These are phyloP conservation scores for Herpetomonas samuelpessoai DNA, from an alignment of 208 protist species.

Conservation along the genomic window DNA sequence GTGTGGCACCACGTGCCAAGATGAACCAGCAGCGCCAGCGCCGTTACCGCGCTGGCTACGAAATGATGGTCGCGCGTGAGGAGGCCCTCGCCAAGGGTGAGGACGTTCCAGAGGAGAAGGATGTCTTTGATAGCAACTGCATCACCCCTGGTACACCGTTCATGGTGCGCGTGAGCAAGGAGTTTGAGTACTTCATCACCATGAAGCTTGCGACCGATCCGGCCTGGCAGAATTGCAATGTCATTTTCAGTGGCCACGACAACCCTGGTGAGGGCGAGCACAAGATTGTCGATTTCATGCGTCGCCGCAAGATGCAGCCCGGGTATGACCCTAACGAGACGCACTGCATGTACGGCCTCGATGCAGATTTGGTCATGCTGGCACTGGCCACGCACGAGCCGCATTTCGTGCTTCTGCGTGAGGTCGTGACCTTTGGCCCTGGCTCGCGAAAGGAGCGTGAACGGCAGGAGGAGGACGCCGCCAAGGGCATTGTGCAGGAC, in stretches of 20 bases:
- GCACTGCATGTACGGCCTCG: conserved; percentile 98
- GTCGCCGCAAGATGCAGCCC: conserved; percentile 87
- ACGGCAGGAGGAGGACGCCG: conserved; percentile 66
- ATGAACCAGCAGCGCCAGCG: conserved; percentile 99
- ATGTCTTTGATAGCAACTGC: conserved; percentile 97
- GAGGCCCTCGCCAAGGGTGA: conserved; percentile 60
- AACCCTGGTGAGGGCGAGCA: conserved; percentile 99
- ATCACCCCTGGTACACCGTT: conserved; percentile 99
- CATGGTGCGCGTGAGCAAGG: conserved; percentile 93
- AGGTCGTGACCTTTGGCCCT: conserved; percentile 90
- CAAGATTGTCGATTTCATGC: conserved; percentile 99
- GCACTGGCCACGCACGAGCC: conserved; percentile 95
- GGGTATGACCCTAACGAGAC: conserved; percentile 94
- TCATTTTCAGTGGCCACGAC: conserved; percentile 95
- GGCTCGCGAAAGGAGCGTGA: conserved; percentile 70
- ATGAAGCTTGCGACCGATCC: conserved; percentile 92
- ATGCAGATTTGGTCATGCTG: conserved; percentile 99
- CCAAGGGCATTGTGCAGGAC: conserved; percentile 79
- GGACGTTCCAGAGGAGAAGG: conserved; percentile 77
- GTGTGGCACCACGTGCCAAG: conserved; percentile 98
- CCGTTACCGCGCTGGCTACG: conserved; percentile 91
- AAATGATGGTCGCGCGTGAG: conserved; percentile 84
- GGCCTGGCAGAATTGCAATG: conserved; percentile 90
- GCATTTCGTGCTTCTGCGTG: conserved; percentile 96
- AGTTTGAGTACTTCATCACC: conserved; percentile 95